A percentile compares a stretch with the other conserved stretches of the same genome.
Conservation (phyloP, 1,284 basidiomycete genomes). For the Bjerkandera adusta region DNA sequence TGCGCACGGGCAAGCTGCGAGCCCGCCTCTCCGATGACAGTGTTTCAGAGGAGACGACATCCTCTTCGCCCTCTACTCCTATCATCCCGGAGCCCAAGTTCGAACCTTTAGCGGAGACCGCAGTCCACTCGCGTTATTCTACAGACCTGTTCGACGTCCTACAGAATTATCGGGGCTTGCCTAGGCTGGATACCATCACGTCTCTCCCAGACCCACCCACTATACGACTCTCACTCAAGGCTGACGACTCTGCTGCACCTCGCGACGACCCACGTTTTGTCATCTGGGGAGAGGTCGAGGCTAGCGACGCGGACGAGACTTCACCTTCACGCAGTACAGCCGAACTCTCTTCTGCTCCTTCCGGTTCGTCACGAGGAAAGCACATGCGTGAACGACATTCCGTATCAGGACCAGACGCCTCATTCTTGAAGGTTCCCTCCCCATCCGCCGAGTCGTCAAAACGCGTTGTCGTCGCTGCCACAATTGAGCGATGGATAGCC, state of each 20-base stretch:
- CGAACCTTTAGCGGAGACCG: constrained; percentile 33
- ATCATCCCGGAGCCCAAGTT: constrained; percentile 9
- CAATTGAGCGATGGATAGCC: constrained; percentile 88
- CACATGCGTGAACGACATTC: constrained; percentile 25
- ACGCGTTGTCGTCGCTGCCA: constrained; percentile 75
- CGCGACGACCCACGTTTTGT: constrained; percentile 85
- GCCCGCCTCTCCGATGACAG: constrained; percentile 21
- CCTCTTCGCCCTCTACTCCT: neutral
- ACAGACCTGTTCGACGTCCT: constrained; percentile 77
- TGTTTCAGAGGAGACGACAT: constrained; percentile 4
- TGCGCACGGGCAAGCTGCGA: constrained; percentile 20
- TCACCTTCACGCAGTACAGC: constrained; percentile 49
- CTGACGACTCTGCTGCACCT: constrained; percentile 65
- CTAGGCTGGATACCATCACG: constrained; percentile 54
- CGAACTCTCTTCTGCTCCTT: constrained; percentile 41
- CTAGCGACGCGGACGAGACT: constrained; percentile 38
- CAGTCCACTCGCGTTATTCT: constrained; percentile 60
- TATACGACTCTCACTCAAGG: constrained; percentile 62
- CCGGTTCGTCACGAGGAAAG: constrained; percentile 34
- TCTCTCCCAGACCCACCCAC: constrained; percentile 49
- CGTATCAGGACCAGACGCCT: constrained; percentile 33
- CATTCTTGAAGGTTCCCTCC: constrained; percentile 28
- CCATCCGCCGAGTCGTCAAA: constrained; percentile 31
- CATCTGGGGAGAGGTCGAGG: constrained; percentile 73
- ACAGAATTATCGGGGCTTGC: constrained; percentile 77